Evolutionary conservation across 768 basidiomycete genomes (phyloP).

Genomic region (Boletus vinaceobasis): DNA sequence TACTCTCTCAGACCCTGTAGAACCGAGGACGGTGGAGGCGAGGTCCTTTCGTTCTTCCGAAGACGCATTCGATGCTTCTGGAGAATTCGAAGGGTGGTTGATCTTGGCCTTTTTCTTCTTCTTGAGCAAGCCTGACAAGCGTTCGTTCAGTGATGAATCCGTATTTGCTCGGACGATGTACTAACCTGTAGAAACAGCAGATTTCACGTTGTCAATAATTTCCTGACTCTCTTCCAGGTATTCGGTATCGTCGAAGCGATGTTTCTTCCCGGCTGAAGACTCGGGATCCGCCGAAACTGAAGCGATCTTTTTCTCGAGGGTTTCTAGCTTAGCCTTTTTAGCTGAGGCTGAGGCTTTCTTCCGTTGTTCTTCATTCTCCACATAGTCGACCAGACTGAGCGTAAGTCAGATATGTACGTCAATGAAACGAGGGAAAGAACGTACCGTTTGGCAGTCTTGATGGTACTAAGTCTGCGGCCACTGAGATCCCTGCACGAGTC

Average conservation of each 20-base stretch:
- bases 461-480: conserved; percentile 84
- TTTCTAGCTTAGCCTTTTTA: conserved; percentile 78
- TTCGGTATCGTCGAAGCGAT: conserved; percentile 87
- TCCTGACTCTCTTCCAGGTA: conserved; percentile 90
- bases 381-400: conserved; percentile 73
- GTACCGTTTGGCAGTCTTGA: conserved; percentile 95
- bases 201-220: conserved; percentile 88
- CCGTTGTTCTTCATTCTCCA: conserved; percentile 80
- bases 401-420: background rate
- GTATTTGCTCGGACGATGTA: conserved; percentile 14
- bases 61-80: conserved; percentile 23
- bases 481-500: conserved; percentile 93
- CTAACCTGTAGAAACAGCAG: conserved; percentile 79
- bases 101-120: conserved; percentile 71
- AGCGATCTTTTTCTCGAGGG: conserved; percentile 72
- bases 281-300: conserved; percentile 40
- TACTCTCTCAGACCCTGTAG: background rate
- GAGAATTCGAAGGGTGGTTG: conserved; percentile 13
- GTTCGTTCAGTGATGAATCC: conserved; percentile 17
- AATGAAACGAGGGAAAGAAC: conserved; percentile 20
- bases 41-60: conserved; percentile 2
- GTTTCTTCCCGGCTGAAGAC: conserved; percentile 69
- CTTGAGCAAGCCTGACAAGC: conserved; percentile 62
- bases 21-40: background rate
- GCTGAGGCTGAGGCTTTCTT: conserved; percentile 75